Conservation (phyloP, 169 alveolate species). For the Cryptosporidium parvum region DNA sequence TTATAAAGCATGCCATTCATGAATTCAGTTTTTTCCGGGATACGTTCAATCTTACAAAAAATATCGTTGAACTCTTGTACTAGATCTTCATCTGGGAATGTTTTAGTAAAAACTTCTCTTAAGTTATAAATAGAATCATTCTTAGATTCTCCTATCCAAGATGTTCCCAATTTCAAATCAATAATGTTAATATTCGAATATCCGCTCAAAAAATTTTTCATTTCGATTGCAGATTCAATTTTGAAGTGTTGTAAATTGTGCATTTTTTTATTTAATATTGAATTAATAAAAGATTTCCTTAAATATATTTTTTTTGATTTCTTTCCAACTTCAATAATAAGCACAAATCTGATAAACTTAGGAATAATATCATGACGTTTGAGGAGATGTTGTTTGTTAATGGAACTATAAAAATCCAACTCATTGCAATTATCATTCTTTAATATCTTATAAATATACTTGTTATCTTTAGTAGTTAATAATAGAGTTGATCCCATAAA, state of each 20-base stretch:
- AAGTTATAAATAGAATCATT: conserved; percentile 2
- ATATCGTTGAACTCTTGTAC: background rate
- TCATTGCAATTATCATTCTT: conserved; percentile 29
- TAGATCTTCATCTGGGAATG: conserved; percentile 2
- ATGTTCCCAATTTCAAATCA: conserved; percentile 40
- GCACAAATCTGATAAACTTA: conserved; percentile 8
- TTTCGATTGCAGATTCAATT: conserved; percentile 5
- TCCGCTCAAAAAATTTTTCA: conserved; percentile 33
- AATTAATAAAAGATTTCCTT: background rate
- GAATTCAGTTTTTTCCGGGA: conserved; percentile 5
- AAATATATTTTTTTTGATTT: background rate
- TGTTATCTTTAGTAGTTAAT: conserved; percentile 16
- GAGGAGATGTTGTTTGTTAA: background rate
- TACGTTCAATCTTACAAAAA: background rate
- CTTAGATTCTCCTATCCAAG: conserved; percentile 64
- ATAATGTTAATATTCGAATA: conserved; percentile 4
- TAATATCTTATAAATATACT: conserved; percentile 24
- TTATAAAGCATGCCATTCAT: background rate
- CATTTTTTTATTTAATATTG: background rate
- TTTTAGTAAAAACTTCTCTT: background rate
- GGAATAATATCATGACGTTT: conserved; percentile 28
- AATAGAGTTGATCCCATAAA: conserved; percentile 57
- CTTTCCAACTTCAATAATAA: background rate
- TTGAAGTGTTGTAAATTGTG: background rate
- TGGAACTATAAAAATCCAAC: conserved; percentile 21